Base-by-base conservation (phyloP, 2,329 filamentous ascomycete genomes). In the Chrysosporium queenslandicum region DNA sequence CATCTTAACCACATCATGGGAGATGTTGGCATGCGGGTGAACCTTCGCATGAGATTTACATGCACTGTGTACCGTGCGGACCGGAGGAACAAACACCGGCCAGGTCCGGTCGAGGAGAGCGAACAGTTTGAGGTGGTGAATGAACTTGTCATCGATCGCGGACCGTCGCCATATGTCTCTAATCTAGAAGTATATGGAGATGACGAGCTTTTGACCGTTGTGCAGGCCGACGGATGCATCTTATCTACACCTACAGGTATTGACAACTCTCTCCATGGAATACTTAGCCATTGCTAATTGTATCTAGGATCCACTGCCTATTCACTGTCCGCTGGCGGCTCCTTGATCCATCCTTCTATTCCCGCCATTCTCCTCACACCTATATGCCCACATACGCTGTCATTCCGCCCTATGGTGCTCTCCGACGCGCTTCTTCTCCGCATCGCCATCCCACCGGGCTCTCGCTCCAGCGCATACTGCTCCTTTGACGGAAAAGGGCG, bases 101-200 rank as follows among this genome's bases (percentile, higher is more conserved):
- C 73, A 1, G 78, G 77, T 9, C 76, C 80, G n/a, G 78, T 84
- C 59, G 85, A 92, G 60, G 90, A 96, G 68, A 87, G 85, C 41
- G 91, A 97, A 72, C 90, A 95, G 63, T 97, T 96, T 58, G 92
- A 98, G 72, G 91, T 98, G 18, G 81, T 98, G 58, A 98, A 98
- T 70, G 92, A 98, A 72, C 82, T 98, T 48, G 91, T 98, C 68
- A 97, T 98, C 62, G 92, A 98, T 71, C 87, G 92, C 55, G 92
- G 92, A 58, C 92, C 92, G 63, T 94, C 87, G 14, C 90, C 91
- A 18, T 98, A 97, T 66, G 91, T 98, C 54, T 97, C 91, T 40
- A 94, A 95, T 70, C 77, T 98, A 36, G 92, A 98, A 72, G 77
- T 98, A 9, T 97, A 94, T 67, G 92, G 90, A 57, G 92, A 98